phyloP scores from a whole-genome alignment of 768 basidiomycete genomes.

The Termitomyces sp. region DNA sequence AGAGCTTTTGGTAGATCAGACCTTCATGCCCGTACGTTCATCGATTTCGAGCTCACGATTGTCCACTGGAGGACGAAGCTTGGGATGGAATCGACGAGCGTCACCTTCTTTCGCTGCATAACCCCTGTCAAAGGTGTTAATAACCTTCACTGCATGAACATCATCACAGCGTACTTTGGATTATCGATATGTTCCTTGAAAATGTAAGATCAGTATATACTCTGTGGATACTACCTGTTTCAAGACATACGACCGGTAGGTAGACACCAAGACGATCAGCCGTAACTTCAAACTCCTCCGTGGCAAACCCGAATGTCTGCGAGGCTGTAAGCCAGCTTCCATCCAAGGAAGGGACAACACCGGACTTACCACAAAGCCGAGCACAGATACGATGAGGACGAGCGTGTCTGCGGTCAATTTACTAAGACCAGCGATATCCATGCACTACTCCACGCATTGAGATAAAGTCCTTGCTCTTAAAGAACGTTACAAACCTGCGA shows the following conservation, averaged over 20 bases:
- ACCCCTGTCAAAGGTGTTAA: conserved; percentile 33
- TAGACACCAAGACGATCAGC: conserved; percentile 72
- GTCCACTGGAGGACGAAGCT: conserved; percentile 71
- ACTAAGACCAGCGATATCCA: conserved; percentile 66
- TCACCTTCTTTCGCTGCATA: conserved; percentile 69
- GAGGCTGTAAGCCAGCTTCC: background rate
- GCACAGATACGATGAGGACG: conserved; percentile 49
- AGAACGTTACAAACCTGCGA: conserved; percentile 37
- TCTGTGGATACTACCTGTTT: background rate
- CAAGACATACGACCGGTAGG: conserved; percentile 50
- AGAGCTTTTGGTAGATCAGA: conserved; percentile 13
- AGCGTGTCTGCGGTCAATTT: conserved; percentile 64
- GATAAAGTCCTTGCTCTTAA: background rate
- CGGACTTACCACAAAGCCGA: conserved; percentile 48
- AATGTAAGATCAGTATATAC: background rate
- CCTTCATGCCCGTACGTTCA: conserved; percentile 76
- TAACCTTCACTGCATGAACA: background rate
- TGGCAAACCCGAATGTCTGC: conserved; percentile 59
- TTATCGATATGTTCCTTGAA: conserved; percentile 72
- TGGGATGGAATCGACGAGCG: conserved; percentile 63
- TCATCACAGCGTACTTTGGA: conserved; percentile 44
- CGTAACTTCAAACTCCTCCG: conserved; percentile 68
- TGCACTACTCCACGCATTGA: conserved; percentile 34
- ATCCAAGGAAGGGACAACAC: background rate
- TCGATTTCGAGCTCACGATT: conserved; percentile 74